Evolutionary conservation across 2,329 filamentous ascomycete species (phyloP).

Genomic region (Penicillium verrucosum): DNA sequence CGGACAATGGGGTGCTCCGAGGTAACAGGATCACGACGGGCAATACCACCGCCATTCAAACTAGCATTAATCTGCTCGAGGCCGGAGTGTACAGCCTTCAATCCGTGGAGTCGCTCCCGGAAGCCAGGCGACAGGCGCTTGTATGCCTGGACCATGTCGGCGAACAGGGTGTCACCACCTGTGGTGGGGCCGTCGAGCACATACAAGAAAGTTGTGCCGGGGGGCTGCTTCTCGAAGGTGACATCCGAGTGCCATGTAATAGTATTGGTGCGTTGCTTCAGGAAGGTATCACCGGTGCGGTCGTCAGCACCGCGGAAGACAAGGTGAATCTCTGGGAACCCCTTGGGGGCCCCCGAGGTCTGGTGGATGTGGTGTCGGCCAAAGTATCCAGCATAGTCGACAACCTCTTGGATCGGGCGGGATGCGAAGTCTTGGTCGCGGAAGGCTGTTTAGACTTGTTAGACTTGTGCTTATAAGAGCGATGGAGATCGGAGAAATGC

Average conservation of each 20-base stretch:
- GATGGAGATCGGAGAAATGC: background rate
- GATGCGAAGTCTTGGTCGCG: slow-evolving; percentile 70
- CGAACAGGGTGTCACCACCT: slow-evolving; percentile 83
- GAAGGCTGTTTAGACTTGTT: slow-evolving; percentile 52
- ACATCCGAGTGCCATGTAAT: slow-evolving; percentile 90
- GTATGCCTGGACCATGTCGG: slow-evolving; percentile 76
- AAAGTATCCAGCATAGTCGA: slow-evolving; percentile 71
- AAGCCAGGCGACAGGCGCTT: slow-evolving; percentile 74
- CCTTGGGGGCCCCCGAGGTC: slow-evolving; percentile 70
- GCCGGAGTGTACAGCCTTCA: slow-evolving; percentile 77
- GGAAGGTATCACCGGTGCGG: slow-evolving; percentile 59
- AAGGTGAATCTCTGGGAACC: slow-evolving; percentile 71
- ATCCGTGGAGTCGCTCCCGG: slow-evolving; percentile 72
- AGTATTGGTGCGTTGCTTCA: slow-evolving; percentile 69
- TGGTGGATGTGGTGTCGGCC: slow-evolving; percentile 80
- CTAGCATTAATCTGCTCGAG: slow-evolving; percentile 74
- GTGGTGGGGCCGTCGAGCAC: slow-evolving; percentile 75
- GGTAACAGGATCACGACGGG: slow-evolving; percentile 70
- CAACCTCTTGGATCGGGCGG: slow-evolving; percentile 65
- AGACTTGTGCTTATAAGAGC: background rate
- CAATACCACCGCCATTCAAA: slow-evolving; percentile 64
- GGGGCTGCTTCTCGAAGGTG: slow-evolving; percentile 82
- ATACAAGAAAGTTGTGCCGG: slow-evolving; percentile 86
- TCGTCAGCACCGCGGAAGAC: slow-evolving; percentile 71
- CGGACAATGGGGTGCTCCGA: slow-evolving; percentile 74